Base-by-base conservation (phyloP, 2,329 filamentous ascomycete species). In the Trichoderma sp. region DNA sequence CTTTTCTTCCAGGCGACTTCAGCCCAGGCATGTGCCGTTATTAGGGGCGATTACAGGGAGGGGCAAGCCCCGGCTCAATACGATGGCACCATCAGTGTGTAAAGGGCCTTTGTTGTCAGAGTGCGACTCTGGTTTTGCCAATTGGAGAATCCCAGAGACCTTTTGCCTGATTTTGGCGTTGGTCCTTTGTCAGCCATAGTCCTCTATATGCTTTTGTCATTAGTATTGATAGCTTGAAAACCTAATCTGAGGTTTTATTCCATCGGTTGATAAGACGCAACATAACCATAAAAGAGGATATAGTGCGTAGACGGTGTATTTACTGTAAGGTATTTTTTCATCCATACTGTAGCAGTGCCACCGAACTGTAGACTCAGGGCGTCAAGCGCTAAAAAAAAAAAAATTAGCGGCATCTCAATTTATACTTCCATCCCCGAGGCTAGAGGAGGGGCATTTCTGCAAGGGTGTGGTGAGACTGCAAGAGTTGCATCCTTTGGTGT, bases 31-130 rank as follows among this genome's bases (percentile, higher is more conserved):
- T n/a, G n/a, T 54, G 54, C 42, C 50, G 27, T 27, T 19, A 22
- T 25, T 48, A 57, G 52, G 37, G 52, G 63, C 37, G n/a, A 56
- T 56, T 67, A 57, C 32, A 57, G 58, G 42, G 66, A 67, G 58
- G 57, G 66, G 66, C 66, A 57, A 4, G 32, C 22, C 35, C 22
- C 35, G 8, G 45, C 50, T 52, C 42, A 45, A 19, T 45, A 22
- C 42, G 10, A n/a, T 48, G n/a, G 19, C n/a, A 45, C 19, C n/a
- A 45, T 45, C 8, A 12, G n/a, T 45, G 39, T 9, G n/a, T 19
- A n/a, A 19, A 12, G 10, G 42, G 42, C 22, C 22, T 48, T 19
- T 19, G 22, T 22, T 12, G 19, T n/a, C 22, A 48, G 13, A 5
- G 10, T 48, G 19, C 5, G 10, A 19, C 5, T 48, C 42, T 0